Evolutionary conservation across 2,329 filamentous ascomycete genomes (phyloP).

Genomic region (Chrysoporthe puriensis): DNA sequence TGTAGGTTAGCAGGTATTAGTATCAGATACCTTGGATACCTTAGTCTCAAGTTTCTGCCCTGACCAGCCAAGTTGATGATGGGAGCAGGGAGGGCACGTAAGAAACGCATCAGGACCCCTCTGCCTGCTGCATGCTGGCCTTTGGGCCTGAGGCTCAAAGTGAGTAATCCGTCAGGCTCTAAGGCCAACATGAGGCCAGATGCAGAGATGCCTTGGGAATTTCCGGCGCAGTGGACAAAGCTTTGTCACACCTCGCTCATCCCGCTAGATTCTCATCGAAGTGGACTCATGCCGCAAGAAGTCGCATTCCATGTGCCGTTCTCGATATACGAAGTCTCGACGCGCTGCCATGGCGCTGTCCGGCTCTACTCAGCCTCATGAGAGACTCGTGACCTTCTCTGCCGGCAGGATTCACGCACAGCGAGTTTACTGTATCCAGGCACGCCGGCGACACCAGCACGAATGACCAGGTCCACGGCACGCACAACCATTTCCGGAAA

Average conservation of each 20-base stretch:
- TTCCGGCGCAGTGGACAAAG: background rate
- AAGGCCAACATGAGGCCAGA: conserved; percentile 24
- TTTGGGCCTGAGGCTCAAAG: conserved; percentile 7
- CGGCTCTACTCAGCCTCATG: background rate
- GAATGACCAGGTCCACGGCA: background rate
- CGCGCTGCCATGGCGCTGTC: background rate
- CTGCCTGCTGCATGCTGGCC: background rate
- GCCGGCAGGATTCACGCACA: background rate
- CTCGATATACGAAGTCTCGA: background rate
- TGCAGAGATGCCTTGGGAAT: conserved; percentile 27
- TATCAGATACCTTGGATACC: no score
- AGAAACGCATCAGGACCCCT: no score
- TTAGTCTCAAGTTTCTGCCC: no score
- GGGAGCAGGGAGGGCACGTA: background rate
- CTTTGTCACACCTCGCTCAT: background rate
- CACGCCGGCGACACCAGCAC: background rate
- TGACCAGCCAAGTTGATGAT: background rate
- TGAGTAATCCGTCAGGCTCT: conserved; percentile 23
- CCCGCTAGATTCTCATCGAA: background rate
- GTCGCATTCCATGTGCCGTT: background rate
- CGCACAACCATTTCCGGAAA: background rate
- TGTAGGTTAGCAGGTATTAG: no score
- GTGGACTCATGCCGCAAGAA: background rate
- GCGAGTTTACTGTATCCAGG: background rate
- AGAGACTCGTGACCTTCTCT: background rate